These are phyloP conservation scores for Corniculantispora saksenae DNA, from an alignment of 2,329 filamentous ascomycete species.

Conservation along the genomic window DNA sequence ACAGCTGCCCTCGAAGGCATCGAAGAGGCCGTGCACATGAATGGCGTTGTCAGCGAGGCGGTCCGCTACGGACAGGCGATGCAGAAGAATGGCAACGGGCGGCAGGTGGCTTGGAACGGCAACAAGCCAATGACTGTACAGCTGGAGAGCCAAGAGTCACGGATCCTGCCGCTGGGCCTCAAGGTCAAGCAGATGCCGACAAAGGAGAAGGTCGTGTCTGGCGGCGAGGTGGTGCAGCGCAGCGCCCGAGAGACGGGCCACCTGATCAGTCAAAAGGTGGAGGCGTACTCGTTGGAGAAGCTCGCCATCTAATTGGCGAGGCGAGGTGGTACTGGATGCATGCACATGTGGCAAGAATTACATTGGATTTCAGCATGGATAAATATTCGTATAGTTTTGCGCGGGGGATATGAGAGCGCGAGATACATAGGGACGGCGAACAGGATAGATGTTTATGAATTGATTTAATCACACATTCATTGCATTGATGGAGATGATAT, in stretches of 20 bases:
- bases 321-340: background rate
- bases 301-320: slow-evolving; percentile 58
- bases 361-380: background rate
- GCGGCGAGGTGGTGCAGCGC: slow-evolving; percentile 70
- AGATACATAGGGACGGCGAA: background rate
- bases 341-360: background rate
- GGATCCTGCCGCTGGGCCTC: slow-evolving; percentile 71
- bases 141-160: slow-evolving; percentile 46
- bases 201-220: slow-evolving; percentile 61
- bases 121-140: slow-evolving; percentile 46
- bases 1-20: slow-evolving; percentile 71
- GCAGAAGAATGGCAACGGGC: slow-evolving; percentile 33
- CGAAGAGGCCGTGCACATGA: slow-evolving; percentile 67
- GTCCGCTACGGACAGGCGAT: slow-evolving; percentile 57
- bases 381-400: background rate
- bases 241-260: slow-evolving; percentile 74
- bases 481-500: too few relatives aligned
- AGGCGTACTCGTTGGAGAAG: slow-evolving; percentile 80
- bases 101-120: slow-evolving; percentile 31
- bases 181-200: slow-evolving; percentile 57
- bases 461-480: background rate
- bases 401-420: background rate
- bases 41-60: slow-evolving; percentile 65
- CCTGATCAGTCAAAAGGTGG: slow-evolving; percentile 76
- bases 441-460: background rate